phyloP scores from a whole-genome alignment of 192 early-diverging fungal species.

The Umbelopsis isabellina region DNA sequence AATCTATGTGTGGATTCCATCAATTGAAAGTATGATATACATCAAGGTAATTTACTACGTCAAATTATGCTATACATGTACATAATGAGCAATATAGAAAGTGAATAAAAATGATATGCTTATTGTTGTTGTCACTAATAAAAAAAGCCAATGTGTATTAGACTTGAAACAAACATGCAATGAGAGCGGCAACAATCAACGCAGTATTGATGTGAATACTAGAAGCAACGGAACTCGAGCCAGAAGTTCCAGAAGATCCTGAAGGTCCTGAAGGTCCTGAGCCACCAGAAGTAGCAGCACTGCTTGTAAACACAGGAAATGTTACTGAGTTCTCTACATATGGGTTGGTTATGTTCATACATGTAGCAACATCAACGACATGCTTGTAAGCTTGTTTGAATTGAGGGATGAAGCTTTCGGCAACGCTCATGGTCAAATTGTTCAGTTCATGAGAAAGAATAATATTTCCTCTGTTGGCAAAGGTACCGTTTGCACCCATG shows the following conservation, averaged over 20 bases:
- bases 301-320: constrained; percentile 19
- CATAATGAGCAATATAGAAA: no score
- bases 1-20: no score
- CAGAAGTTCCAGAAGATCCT: not conserved
- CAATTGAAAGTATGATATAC: no score
- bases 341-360: constrained; percentile 42
- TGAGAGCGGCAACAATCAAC: no score
- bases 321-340: constrained; percentile 34
- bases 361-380: constrained; percentile 41
- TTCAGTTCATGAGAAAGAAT: constrained; percentile 42
- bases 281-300: not conserved
- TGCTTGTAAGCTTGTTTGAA: constrained; percentile 36
- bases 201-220: no score
- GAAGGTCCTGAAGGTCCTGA: not conserved
- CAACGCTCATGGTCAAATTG: constrained; percentile 38
- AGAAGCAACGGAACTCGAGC: no score
- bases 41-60: no score
- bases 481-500: constrained; percentile 36
- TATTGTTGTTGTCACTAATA: no score
- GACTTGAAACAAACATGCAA: no score
- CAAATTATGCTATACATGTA: no score
- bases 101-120: no score
- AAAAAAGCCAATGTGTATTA: no score
- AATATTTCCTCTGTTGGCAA: constrained; percentile 35
- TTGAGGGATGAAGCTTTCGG: constrained; percentile 30